Evolutionary conservation across 768 basidiomycete species (phyloP).

Genomic region (Clitopilus passeckerianus): DNA sequence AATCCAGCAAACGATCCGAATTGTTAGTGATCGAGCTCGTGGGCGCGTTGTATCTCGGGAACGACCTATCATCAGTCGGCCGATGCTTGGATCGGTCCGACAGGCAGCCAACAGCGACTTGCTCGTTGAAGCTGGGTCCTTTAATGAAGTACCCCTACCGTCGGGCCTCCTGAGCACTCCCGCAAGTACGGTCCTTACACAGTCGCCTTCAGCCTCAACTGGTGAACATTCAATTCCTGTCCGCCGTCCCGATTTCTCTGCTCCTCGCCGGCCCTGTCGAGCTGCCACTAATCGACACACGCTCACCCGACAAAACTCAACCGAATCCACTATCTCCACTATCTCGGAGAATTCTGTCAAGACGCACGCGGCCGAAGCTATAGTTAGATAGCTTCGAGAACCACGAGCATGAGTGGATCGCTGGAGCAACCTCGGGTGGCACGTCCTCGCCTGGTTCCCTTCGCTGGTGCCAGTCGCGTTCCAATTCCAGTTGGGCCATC

Average conservation of each 20-base stretch:
- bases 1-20: slow-evolving; percentile 58
- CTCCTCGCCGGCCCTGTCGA: slow-evolving; percentile 43
- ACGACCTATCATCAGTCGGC: slow-evolving; percentile 56
- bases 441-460: slow-evolving; percentile 64
- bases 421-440: slow-evolving; percentile 27
- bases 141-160: not conserved
- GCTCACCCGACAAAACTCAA: slow-evolving; percentile 29
- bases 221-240: slow-evolving; percentile 62
- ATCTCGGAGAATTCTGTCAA: slow-evolving; percentile 26
- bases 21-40: slow-evolving; percentile 56
- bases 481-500: slow-evolving; percentile 50
- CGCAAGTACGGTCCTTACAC: slow-evolving; percentile 44
- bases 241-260: slow-evolving; percentile 63
- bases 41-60: slow-evolving; percentile 27
- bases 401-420: slow-evolving; percentile 46
- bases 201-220: slow-evolving; percentile 64
- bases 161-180: slow-evolving; percentile 29
- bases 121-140: not conserved
- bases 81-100: slow-evolving; percentile 34
- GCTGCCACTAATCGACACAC: slow-evolving; percentile 6
- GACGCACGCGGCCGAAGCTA: slow-evolving; percentile 37
- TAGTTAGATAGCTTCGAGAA: slow-evolving; percentile 46
- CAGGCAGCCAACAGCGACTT: slow-evolving; percentile 8
- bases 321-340: slow-evolving; percentile 24
- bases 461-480: slow-evolving; percentile 63